These are phyloP conservation scores for Porphyrellus cyaneotinctus DNA, from an alignment of 768 basidiomycete species.

Conservation along the genomic window DNA sequence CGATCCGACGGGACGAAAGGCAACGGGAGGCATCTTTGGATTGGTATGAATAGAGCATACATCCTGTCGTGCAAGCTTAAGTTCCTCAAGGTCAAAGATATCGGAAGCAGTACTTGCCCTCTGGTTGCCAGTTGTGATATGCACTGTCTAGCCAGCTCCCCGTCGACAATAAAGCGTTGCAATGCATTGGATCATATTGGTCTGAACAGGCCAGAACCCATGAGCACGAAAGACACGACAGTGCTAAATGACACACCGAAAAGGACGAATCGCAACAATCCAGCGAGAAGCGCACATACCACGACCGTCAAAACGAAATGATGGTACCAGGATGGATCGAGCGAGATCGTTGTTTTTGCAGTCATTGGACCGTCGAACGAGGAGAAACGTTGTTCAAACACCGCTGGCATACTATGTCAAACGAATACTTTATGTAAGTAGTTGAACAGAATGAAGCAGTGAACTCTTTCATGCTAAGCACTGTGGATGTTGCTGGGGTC, in stretches of 20 bases:
- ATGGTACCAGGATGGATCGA: conserved; percentile 51
- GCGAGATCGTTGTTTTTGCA: conserved; percentile 27
- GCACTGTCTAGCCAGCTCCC: conserved; percentile 76
- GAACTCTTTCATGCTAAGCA: too few relatives aligned
- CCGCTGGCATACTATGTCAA: not conserved
- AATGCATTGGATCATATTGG: conserved; percentile 67
- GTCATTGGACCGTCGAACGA: conserved; percentile 19
- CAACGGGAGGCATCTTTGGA: conserved; percentile 52
- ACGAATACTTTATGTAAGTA: too few relatives aligned
- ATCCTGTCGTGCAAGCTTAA: conserved; percentile 46
- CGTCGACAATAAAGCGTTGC: conserved; percentile 60
- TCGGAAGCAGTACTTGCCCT: conserved; percentile 47
- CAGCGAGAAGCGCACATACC: conserved; percentile 39
- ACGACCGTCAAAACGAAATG: conserved; percentile 40
- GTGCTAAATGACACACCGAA: conserved; percentile 36
- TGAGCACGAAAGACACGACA: conserved; percentile 6
- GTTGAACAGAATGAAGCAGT: too few relatives aligned
- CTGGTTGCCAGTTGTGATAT: conserved; percentile 80
- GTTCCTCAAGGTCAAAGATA: not conserved
- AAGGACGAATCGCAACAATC: conserved; percentile 40
- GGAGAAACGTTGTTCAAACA: not conserved
- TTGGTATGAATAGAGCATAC: conserved; percentile 70
- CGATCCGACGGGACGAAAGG: conserved; percentile 52
- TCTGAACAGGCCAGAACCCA: conserved; percentile 39
- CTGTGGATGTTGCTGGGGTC: too few relatives aligned